Percentiles rank a stretch among this genome's conserved stretches.
phyloP scores from a whole-genome alignment of 805 yeast species.

The Hanseniaspora hatyaiensis region DNA sequence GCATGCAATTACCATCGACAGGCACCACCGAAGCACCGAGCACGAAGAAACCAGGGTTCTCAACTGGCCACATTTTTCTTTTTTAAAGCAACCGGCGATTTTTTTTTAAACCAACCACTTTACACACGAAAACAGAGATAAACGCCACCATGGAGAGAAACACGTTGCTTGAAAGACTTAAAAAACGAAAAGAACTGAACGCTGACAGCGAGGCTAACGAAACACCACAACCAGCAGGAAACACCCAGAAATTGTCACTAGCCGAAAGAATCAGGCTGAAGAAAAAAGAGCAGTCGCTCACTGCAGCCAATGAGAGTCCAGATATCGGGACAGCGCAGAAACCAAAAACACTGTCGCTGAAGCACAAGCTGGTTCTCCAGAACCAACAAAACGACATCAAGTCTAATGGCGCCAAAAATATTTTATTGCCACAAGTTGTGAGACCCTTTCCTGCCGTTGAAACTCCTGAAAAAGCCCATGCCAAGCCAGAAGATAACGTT shows the following conservation, averaged over 20 bases:
- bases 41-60: too few species aligned
- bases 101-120: too few species aligned
- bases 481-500: too few species aligned
- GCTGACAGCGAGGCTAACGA: too few species aligned
- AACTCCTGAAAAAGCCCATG: too few species aligned
- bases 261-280: constrained; percentile 14
- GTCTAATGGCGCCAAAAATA: not conserved
- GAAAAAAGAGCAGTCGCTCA: constrained; percentile 7
- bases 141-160: not conserved
- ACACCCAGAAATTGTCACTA: constrained; percentile 4
- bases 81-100: too few species aligned
- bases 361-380: constrained; percentile 1
- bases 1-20: too few species aligned
- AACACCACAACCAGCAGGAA: not conserved
- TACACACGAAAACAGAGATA: too few species aligned
- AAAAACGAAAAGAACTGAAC: not conserved
- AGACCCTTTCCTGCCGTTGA: not conserved
- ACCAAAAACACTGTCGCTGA: not conserved
- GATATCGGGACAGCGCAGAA: not conserved
- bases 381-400: not conserved
- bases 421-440: not conserved
- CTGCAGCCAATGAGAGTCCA: not conserved
- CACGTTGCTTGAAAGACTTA: constrained; percentile 4
- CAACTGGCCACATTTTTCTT: too few species aligned
- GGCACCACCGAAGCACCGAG: too few species aligned